Conservation (phyloP, 2,329 filamentous ascomycete species). For the Exophiala oligosperma region DNA sequence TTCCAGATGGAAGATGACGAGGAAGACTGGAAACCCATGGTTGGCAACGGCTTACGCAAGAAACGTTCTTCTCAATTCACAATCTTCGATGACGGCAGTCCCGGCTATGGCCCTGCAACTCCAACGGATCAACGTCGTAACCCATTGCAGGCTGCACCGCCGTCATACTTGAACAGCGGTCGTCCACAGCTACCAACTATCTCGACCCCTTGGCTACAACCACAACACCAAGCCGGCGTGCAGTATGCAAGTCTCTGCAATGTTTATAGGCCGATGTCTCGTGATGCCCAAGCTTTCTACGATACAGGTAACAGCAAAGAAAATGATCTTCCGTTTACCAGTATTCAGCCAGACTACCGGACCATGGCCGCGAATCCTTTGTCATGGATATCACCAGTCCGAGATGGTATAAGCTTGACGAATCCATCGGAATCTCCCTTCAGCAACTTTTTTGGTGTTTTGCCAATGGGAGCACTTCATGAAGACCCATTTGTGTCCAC, state of each 20-base stretch:
- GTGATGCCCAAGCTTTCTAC: constrained; percentile 12
- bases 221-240: constrained; percentile 21
- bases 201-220: constrained; percentile 24
- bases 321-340: constrained; percentile 12
- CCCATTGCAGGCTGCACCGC: constrained; percentile 13
- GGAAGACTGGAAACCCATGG: constrained; percentile 37
- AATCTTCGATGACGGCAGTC: constrained; percentile 40
- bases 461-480: constrained; percentile 6
- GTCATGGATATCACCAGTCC: constrained; percentile 19
- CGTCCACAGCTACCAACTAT: constrained; percentile 14
- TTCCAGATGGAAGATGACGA: constrained; percentile 32
- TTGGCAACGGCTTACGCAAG: constrained; percentile 32
- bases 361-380: constrained; percentile 15
- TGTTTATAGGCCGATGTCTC: constrained; percentile 13
- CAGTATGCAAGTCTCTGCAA: constrained; percentile 16
- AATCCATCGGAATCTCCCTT: constrained; percentile 20
- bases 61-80: constrained; percentile 35
- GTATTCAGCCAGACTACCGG: constrained; percentile 1
- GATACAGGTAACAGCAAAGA: constrained; percentile 21
- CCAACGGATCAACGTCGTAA: constrained; percentile 7
- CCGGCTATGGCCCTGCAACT: constrained; percentile 8
- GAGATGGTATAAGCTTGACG: neutral
- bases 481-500: constrained; percentile 24
- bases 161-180: constrained; percentile 4
- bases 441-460: constrained; percentile 19